These are phyloP conservation scores for Coelastrella sp. DNA, from an alignment of 139 green algal species.

Conservation along the genomic window DNA sequence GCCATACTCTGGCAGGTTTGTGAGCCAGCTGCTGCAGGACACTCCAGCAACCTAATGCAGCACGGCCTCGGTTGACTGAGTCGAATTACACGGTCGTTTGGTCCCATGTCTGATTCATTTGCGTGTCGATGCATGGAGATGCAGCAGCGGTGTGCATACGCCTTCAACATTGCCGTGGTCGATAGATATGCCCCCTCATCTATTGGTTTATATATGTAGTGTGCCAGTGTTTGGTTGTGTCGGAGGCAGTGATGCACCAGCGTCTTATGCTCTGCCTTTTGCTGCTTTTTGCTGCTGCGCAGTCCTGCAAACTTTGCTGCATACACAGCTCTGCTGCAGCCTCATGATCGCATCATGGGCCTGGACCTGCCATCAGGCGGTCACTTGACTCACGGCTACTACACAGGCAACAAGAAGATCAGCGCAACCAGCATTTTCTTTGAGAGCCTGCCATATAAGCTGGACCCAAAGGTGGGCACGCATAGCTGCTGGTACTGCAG, in stretches of 20 bases:
- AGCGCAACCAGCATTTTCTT: slow-evolving; percentile 98
- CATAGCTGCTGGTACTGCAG: neutral
- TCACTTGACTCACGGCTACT: slow-evolving; percentile 96
- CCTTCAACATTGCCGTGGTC: no score
- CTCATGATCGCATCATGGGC: slow-evolving; percentile 98
- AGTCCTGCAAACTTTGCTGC: slow-evolving; percentile 98
- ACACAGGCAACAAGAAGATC: slow-evolving; percentile 94
- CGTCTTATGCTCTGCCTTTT: no score
- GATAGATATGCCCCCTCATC: no score
- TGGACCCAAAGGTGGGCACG: slow-evolving; percentile 75
- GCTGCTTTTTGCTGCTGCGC: neutral
- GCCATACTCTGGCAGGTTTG: slow-evolving; percentile 93
- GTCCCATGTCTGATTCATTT: no score
- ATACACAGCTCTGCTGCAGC: slow-evolving; percentile 98
- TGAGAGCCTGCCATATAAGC: slow-evolving; percentile 95
- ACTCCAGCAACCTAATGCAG: no score
- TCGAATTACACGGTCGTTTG: no score
- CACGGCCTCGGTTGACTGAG: no score
- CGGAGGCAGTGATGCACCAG: no score
- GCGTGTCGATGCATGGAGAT: no score
- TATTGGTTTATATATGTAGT: no score
- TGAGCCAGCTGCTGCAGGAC: neutral
- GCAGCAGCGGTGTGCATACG: no score
- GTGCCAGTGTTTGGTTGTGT: no score
- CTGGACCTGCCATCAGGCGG: slow-evolving; percentile 97